Evolutionary conservation across 441 rosid species (phyloP).

Genomic region (Jatropha podagrica): DNA sequence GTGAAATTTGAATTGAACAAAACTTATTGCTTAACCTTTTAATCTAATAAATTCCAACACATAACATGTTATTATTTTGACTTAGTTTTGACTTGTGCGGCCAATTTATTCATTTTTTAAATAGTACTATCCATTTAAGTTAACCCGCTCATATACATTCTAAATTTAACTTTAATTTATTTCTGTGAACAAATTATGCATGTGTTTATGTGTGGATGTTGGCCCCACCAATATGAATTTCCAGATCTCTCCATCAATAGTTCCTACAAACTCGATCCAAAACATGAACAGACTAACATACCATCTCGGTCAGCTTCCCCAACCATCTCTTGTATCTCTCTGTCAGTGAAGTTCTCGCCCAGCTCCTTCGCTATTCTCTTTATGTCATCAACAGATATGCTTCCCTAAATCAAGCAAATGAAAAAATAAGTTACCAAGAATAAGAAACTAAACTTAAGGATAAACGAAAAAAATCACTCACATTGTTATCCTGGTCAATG

Average conservation of each 20-base stretch:
- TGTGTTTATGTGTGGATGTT: too few relatives aligned
- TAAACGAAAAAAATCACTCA: conserved; percentile 28
- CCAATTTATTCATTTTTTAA: too few relatives aligned
- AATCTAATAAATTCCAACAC: too few relatives aligned
- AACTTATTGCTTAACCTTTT: too few relatives aligned
- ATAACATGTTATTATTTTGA: too few relatives aligned
- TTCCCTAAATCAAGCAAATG: conserved; percentile 49
- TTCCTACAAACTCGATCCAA: not conserved
- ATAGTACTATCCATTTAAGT: too few relatives aligned
- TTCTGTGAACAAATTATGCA: too few relatives aligned
- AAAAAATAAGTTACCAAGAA: conserved; percentile 6
- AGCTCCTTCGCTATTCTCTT: conserved; percentile 76
- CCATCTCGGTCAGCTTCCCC: conserved; percentile 89
- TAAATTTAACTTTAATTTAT: too few relatives aligned
- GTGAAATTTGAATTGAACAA: too few relatives aligned
- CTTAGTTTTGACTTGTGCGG: too few relatives aligned
- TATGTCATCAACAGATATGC: conserved; percentile 72
- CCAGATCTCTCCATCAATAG: not conserved
- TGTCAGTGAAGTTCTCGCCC: conserved; percentile 78
- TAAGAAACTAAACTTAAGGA: conserved; percentile 1
- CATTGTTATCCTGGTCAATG: conserved; percentile 93
- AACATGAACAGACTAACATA: conserved; percentile 34
- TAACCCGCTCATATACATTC: too few relatives aligned
- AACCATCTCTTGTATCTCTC: conserved; percentile 83
- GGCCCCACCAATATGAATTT: too few relatives aligned